These are phyloP conservation scores for Paxillus involutus DNA, from an alignment of 768 basidiomycete species.

Conservation along the genomic window DNA sequence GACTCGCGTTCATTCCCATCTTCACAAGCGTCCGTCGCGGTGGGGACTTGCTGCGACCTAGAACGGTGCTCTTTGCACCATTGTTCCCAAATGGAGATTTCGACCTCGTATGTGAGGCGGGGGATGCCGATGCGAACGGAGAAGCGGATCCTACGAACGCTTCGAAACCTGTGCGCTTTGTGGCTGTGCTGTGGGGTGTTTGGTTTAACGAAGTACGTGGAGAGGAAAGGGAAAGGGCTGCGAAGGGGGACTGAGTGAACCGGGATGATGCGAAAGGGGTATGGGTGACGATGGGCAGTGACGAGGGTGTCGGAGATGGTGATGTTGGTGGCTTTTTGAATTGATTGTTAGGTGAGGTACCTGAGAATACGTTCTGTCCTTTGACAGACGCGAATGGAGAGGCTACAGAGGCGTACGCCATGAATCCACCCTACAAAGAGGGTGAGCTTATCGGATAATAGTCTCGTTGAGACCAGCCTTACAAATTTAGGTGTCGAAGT, in stretches of 20 bases:
- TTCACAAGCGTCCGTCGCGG: constrained; percentile 37
- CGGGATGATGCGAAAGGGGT: constrained; percentile 19
- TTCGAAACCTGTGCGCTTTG: constrained; percentile 57
- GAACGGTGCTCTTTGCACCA: constrained; percentile 19
- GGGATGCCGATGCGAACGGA: constrained; percentile 45
- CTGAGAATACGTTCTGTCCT: constrained; percentile 55
- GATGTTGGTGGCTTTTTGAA: constrained; percentile 26
- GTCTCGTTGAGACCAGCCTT: constrained; percentile 22
- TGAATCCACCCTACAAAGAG: constrained; percentile 61
- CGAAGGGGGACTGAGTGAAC: constrained; percentile 22
- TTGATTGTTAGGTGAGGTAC: constrained; percentile 21
- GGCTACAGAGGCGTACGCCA: constrained; percentile 72
- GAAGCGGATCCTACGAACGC: constrained; percentile 53
- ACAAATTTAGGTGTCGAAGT: constrained; percentile 47
- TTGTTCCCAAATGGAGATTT: constrained; percentile 50
- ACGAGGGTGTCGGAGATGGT: constrained; percentile 18
- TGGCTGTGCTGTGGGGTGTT: constrained; percentile 33
- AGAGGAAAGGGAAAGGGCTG: constrained; percentile 16
- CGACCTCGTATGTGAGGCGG: constrained; percentile 34
- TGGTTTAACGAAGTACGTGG: constrained; percentile 17
- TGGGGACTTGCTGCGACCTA: constrained; percentile 55
- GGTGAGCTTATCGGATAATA: constrained; percentile 12
- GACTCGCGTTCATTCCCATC: constrained; percentile 41
- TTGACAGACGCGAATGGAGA: constrained; percentile 77
- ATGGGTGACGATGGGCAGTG: constrained; percentile 19